These are phyloP conservation scores for Saturnispora kantuleensis DNA, from an alignment of 805 yeast genomes.

Conservation along the genomic window DNA sequence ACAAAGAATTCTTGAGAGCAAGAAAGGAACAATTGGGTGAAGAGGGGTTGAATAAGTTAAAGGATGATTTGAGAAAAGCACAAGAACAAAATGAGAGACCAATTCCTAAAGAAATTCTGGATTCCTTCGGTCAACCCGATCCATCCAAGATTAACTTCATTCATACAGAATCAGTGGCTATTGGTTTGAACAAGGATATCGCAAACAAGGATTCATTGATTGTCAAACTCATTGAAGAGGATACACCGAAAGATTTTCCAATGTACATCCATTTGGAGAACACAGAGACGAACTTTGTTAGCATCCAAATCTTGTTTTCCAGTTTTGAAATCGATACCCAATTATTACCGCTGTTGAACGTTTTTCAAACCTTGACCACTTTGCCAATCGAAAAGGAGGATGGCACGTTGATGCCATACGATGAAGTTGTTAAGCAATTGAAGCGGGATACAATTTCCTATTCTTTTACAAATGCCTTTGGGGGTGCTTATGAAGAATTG, in stretches of 20 bases:
- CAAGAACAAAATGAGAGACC: slow-evolving; percentile 59
- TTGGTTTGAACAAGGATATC: slow-evolving; percentile 37
- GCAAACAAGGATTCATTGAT: slow-evolving; percentile 16
- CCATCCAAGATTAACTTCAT: slow-evolving; percentile 68
- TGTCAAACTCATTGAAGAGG: slow-evolving; percentile 16
- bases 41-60: slow-evolving; percentile 47
- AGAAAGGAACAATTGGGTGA: slow-evolving; percentile 47
- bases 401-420: slow-evolving; percentile 53
- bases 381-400: slow-evolving; percentile 59
- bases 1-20: slow-evolving; percentile 37
- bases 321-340: slow-evolving; percentile 41
- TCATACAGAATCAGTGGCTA: slow-evolving; percentile 52
- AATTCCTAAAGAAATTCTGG: slow-evolving; percentile 60
- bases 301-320: slow-evolving; percentile 52
- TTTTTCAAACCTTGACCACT: slow-evolving; percentile 59
- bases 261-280: slow-evolving; percentile 71
- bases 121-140: slow-evolving; percentile 60
- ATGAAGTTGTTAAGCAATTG: slow-evolving; percentile 63
- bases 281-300: slow-evolving; percentile 68
- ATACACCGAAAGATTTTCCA: slow-evolving; percentile 43
- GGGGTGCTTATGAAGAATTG: slow-evolving; percentile 56
- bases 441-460: slow-evolving; percentile 65
- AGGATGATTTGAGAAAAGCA: slow-evolving; percentile 47
- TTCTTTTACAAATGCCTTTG: slow-evolving; percentile 45
- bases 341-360: slow-evolving; percentile 53